Evolutionary conservation across 2,329 filamentous ascomycete species (phyloP).

Genomic region (Talaromyces sp.): DNA sequence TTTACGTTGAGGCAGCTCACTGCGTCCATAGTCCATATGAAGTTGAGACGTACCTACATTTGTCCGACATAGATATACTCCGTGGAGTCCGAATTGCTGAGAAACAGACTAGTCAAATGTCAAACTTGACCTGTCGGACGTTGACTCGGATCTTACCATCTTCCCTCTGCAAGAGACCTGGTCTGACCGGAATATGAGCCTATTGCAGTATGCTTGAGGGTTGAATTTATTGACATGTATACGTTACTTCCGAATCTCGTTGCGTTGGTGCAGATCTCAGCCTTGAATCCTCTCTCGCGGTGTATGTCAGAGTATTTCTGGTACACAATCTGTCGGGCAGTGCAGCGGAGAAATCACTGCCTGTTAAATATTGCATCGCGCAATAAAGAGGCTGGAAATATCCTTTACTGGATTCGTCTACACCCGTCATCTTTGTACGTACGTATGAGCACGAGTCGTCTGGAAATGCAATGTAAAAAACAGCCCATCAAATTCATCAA

Average conservation of each 20-base stretch:
- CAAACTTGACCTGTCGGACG: slow-evolving; percentile 1
- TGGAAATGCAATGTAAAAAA: not conserved
- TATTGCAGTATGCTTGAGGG: too few species aligned
- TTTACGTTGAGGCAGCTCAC: too few species aligned
- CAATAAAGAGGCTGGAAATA: too few species aligned
- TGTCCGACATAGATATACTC: not conserved
- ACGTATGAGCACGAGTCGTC: not conserved
- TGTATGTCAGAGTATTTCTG: not conserved
- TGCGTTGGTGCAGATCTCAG: too few species aligned
- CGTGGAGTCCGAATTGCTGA: not conserved
- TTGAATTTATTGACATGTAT: too few species aligned
- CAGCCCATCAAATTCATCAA: too few species aligned
- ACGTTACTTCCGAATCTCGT: too few species aligned
- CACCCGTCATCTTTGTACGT: not conserved
- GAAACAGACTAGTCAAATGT: not conserved
- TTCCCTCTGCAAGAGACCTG: not conserved
- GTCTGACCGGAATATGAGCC: not conserved
- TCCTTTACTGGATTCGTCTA: not conserved
- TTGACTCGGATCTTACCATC: not conserved
- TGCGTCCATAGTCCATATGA: too few species aligned
- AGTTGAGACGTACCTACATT: not conserved
- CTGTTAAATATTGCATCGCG: too few species aligned
- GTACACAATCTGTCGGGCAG: not conserved
- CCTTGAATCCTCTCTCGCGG: too few species aligned
- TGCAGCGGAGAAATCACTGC: not conserved